phyloP scores from a whole-genome alignment of 2,329 filamentous ascomycete genomes.

The Thielaviopsis populi region DNA sequence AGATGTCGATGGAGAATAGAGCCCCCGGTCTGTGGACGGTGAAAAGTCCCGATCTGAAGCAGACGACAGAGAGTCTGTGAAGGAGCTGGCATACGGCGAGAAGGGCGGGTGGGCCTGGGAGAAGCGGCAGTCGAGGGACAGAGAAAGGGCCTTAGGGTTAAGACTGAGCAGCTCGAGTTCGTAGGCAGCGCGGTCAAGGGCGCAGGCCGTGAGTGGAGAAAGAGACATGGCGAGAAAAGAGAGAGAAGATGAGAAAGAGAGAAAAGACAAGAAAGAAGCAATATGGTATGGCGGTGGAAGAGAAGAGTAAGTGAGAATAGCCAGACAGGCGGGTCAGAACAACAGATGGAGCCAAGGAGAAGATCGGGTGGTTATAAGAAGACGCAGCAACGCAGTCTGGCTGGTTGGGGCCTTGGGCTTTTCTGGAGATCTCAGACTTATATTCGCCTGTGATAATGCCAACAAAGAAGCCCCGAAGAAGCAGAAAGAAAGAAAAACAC shows the following conservation, averaged over 20 bases:
- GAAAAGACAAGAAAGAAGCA: neutral
- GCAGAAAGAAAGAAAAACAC: neutral
- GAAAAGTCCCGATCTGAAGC: constrained; percentile 6
- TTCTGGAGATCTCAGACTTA: neutral
- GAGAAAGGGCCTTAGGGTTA: constrained; percentile 7
- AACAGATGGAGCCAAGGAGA: neutral
- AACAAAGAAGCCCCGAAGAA: neutral
- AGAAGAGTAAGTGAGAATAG: too few relatives aligned
- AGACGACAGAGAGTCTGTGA: neutral
- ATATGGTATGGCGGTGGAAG: neutral
- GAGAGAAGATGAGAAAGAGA: neutral
- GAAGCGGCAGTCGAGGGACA: constrained; percentile 8
- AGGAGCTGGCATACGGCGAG: constrained; percentile 1
- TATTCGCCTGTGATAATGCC: constrained; percentile 2
- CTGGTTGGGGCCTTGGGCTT: neutral
- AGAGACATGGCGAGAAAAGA: neutral
- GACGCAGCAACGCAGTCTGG: neutral
- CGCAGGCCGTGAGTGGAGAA: constrained; percentile 1
- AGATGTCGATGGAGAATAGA: neutral
- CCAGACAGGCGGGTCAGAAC: too few relatives aligned
- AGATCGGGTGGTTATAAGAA: neutral
- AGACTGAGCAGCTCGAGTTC: constrained; percentile 3
- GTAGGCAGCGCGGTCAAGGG: constrained; percentile 9
- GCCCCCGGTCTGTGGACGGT: neutral
- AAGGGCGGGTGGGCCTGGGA: constrained; percentile 6